Evolutionary conservation across 2,329 filamentous ascomycete species (phyloP).

Genomic region (Claviceps quebecensis): DNA sequence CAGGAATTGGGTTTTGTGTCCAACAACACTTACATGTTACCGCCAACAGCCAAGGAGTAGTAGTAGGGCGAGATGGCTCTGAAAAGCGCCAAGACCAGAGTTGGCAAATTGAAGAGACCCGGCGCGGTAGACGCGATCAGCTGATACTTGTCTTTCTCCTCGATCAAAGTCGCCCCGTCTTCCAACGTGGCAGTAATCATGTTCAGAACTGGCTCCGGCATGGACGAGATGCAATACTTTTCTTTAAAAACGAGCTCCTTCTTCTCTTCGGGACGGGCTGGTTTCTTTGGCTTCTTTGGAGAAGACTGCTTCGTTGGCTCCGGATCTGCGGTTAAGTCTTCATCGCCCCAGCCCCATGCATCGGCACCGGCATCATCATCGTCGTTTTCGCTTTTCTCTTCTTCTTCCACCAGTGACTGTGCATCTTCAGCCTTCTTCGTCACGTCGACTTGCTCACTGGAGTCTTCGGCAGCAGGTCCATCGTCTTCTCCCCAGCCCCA

Average conservation of each 20-base stretch:
- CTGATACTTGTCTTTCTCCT: conserved; percentile 33
- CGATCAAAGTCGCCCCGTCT: conserved; percentile 47
- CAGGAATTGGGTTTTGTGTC: neutral
- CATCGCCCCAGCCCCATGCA: conserved; percentile 76
- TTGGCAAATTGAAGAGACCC: conserved; percentile 58
- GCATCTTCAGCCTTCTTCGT: neutral
- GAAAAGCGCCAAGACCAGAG: conserved; percentile 63
- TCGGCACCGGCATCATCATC: conserved; percentile 41
- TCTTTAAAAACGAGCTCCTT: conserved; percentile 69
- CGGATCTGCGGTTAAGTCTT: conserved; percentile 30
- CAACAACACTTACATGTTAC: conserved; percentile 43
- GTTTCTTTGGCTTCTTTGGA: conserved; percentile 7
- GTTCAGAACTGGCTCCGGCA: conserved; percentile 64
- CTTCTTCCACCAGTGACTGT: conserved; percentile 6
- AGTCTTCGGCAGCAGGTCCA: conserved; percentile 14
- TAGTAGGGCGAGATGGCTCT: conserved; percentile 62
- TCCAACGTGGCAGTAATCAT: conserved; percentile 47
- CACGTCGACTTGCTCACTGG: conserved; percentile 7
- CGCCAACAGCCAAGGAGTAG: conserved; percentile 48
- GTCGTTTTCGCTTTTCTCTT: conserved; percentile 6
- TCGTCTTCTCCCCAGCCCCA: conserved; percentile 74
- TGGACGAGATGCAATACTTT: conserved; percentile 74
- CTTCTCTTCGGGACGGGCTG: conserved; percentile 19
- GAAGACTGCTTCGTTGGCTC: conserved; percentile 7
- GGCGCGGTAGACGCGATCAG: conserved; percentile 53